phyloP scores from a whole-genome alignment of 805 yeast species.

The Citeromyces nyonsensis region DNA sequence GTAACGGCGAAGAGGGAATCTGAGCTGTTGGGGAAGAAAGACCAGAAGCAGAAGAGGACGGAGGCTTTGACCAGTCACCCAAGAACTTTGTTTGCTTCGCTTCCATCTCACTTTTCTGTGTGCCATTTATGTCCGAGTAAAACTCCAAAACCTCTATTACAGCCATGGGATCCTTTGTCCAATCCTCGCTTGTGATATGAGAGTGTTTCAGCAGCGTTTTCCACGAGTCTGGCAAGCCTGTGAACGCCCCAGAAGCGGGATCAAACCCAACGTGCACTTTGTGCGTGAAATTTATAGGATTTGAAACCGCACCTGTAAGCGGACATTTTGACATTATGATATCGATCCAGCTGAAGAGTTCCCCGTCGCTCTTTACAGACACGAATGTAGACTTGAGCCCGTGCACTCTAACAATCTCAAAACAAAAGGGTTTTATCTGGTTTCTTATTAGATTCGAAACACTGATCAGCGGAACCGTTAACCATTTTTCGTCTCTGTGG shows the following conservation, averaged over 20 bases:
- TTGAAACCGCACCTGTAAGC: slow-evolving; percentile 40
- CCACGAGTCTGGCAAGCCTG: slow-evolving; percentile 46
- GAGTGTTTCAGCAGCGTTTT: slow-evolving; percentile 37
- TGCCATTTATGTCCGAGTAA: slow-evolving; percentile 21
- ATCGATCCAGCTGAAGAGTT: slow-evolving; percentile 82
- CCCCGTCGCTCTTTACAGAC: slow-evolving; percentile 64
- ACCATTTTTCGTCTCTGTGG: slow-evolving; percentile 25
- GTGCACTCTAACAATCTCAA: slow-evolving; percentile 42
- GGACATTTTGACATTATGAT: slow-evolving; percentile 72
- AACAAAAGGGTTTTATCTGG: slow-evolving; percentile 62
- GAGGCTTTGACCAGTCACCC: slow-evolving; percentile 22
- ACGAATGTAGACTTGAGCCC: slow-evolving; percentile 51
- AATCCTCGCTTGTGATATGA: slow-evolving; percentile 44
- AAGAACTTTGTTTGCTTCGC: slow-evolving; percentile 2
- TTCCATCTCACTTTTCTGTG: slow-evolving; percentile 1
- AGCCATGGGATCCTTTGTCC: slow-evolving; percentile 49
- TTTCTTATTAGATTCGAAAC: slow-evolving; percentile 51
- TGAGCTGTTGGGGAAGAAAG: slow-evolving; percentile 3
- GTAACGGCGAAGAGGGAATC: slow-evolving; percentile 1
- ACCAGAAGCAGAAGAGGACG: slow-evolving; percentile 3
- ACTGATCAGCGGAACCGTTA: slow-evolving; percentile 39
- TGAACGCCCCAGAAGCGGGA: slow-evolving; percentile 50
- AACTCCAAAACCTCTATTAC: slow-evolving; percentile 47
- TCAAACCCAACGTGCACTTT: slow-evolving; percentile 83
- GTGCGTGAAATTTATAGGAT: slow-evolving; percentile 90